These are phyloP conservation scores for Przewalskia tangutica DNA, from an alignment of 257 asterid species.

Conservation along the genomic window DNA sequence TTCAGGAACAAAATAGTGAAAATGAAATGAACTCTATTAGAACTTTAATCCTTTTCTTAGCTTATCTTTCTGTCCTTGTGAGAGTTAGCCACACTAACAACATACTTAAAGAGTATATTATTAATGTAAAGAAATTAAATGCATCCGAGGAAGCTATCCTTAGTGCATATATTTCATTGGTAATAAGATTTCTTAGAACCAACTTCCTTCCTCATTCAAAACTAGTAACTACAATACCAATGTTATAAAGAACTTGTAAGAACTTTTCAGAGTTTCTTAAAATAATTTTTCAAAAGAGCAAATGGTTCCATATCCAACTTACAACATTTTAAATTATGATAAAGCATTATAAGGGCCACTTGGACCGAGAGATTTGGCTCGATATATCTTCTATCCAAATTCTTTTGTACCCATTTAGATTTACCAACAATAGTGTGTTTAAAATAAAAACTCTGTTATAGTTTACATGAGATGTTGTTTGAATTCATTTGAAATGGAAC, in stretches of 20 bases:
- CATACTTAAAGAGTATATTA: neutral
- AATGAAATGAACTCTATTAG: neutral
- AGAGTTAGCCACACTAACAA: neutral
- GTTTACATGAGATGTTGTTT: neutral
- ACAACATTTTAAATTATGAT: neutral
- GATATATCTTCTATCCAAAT: neutral
- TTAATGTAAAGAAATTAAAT: neutral
- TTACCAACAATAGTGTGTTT: neutral
- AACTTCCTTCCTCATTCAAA: neutral
- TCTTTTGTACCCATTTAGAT: neutral
- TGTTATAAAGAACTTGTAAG: neutral
- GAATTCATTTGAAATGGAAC: neutral
- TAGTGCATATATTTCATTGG: neutral
- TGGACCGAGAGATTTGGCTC: neutral
- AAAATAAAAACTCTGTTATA: neutral
- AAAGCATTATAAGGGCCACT: neutral
- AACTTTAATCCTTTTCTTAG: neutral
- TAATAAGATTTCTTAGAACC: neutral
- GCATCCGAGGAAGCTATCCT: neutral
- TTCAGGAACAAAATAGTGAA: neutral
- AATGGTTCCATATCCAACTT: neutral
- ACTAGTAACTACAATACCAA: neutral
- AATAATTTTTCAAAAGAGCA: neutral
- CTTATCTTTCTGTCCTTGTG: neutral
- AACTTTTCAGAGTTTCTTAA: neutral